Conservation (phyloP, 2,329 filamentous ascomycete species). For the Ceratocystiopsis sp. region DNA sequence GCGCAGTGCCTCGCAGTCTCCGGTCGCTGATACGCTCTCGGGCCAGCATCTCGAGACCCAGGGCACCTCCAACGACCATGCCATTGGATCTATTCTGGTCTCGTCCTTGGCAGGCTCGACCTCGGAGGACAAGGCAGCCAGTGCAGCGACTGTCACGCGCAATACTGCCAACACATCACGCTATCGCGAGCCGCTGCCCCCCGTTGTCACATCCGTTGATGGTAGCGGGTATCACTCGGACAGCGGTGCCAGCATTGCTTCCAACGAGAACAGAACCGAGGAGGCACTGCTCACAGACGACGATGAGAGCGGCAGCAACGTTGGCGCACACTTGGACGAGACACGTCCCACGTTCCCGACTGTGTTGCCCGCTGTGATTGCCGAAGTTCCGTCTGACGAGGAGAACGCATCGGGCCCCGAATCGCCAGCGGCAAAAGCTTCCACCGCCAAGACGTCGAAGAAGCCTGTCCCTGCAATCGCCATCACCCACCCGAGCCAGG, state of each 20-base stretch:
- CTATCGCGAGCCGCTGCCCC: conserved; percentile 48
- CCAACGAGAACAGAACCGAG: conserved; percentile 12
- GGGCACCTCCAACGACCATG: conserved; percentile 43
- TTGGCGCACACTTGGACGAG: conserved; percentile 9
- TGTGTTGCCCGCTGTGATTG: neutral
- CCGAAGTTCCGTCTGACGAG: too few relatives aligned
- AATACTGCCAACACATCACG: conserved; percentile 39
- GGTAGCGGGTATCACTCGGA: conserved; percentile 47
- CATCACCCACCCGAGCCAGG: conserved; percentile 23
- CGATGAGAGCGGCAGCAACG: neutral
- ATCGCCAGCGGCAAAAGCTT: neutral
- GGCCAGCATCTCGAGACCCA: conserved; percentile 9
- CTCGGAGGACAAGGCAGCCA: too few relatives aligned
- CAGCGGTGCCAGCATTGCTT: conserved; percentile 19
- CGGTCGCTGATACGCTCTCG: too few relatives aligned
- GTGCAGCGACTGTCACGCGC: conserved; percentile 16
- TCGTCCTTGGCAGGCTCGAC: too few relatives aligned
- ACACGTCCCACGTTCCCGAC: conserved; percentile 1
- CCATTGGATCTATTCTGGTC: conserved; percentile 34
- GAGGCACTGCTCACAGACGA: neutral
- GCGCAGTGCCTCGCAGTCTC: too few relatives aligned
- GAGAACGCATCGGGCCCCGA: neutral
- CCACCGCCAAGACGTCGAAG: neutral
- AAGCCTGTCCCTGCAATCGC: conserved; percentile 25
- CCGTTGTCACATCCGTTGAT: conserved; percentile 53